phyloP scores from a whole-genome alignment of 805 yeast species.

The Cyberlindnera saturnus region DNA sequence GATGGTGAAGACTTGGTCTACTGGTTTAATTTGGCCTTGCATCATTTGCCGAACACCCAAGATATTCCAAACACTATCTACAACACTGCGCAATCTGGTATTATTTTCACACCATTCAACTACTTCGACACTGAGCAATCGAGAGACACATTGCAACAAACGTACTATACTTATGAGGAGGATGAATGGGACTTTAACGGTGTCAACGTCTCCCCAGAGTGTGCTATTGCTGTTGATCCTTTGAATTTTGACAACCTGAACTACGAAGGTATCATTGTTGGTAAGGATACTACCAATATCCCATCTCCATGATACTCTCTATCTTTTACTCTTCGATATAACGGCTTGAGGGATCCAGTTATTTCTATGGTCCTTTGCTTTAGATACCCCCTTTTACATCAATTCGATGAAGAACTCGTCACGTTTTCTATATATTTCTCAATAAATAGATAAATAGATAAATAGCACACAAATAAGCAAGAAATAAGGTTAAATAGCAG shows the following conservation, averaged over 20 bases:
- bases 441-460: constrained; percentile 2
- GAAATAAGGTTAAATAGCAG: background rate
- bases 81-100: constrained; percentile 21
- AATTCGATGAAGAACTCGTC: no score
- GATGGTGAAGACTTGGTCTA: constrained; percentile 25
- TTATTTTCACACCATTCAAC: constrained; percentile 24
- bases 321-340: no score
- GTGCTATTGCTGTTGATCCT: constrained; percentile 14
- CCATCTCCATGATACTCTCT: constrained; percentile 16
- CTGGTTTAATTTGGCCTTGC: constrained; percentile 26
- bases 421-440: no score
- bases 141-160: constrained; percentile 20
- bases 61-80: constrained; percentile 26
- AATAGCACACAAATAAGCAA: background rate
- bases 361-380: no score
- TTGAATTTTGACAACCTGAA: constrained; percentile 13
- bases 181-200: constrained; percentile 23
- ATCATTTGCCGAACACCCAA: constrained; percentile 26
- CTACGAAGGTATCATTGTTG: constrained; percentile 17
- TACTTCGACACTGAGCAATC: constrained; percentile 23
- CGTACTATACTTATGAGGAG: constrained; percentile 18
- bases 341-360: no score
- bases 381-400: no score
- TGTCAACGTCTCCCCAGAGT: constrained; percentile 10
- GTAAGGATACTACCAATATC: constrained; percentile 21